A percentile compares a stretch with the other conserved stretches of the same genome.
Evolutionary conservation across 306 rosid species (phyloP).

Genomic region (Luffa acutangula): DNA sequence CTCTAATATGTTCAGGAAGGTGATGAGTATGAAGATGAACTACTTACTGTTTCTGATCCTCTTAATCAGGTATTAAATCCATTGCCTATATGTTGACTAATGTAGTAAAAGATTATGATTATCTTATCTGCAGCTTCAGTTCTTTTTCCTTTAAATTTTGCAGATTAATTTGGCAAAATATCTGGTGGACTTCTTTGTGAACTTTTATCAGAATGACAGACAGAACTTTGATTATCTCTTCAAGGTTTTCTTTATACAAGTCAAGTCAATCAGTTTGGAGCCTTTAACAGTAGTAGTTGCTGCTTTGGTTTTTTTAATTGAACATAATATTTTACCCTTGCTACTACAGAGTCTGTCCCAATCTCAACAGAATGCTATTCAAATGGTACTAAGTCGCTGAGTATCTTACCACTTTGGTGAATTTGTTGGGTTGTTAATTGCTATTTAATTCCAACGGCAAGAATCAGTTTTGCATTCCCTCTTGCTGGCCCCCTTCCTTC

Average conservation of each 20-base stretch:
- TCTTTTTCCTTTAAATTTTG: not conserved
- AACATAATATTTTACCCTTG: not conserved
- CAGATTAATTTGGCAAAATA: conserved; percentile 73
- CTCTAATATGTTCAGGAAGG: conserved; percentile 49
- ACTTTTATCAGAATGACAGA: conserved; percentile 48
- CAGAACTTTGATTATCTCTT: conserved; percentile 50
- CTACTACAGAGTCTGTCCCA: conserved; percentile 59
- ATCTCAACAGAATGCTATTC: conserved; percentile 54
- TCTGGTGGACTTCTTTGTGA: conserved; percentile 55
- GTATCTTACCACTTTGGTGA: not conserved
- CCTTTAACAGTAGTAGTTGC: not conserved
- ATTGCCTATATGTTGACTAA: not conserved
- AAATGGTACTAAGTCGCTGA: conserved; percentile 37
- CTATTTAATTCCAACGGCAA: no score
- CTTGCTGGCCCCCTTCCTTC: not conserved
- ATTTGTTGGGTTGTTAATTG: not conserved
- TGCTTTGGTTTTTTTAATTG: not conserved
- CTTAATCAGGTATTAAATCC: conserved; percentile 55
- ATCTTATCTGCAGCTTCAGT: not conserved
- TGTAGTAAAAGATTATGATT: not conserved
- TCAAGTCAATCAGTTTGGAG: not conserved
- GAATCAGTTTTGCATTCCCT: not conserved
- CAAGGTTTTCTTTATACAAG: conserved; percentile 31
- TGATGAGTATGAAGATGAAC: conserved; percentile 67
- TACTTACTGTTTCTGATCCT: conserved; percentile 64